Conservation (phyloP, 306 rosid species). For the Sphenostylis stenocarpa region DNA sequence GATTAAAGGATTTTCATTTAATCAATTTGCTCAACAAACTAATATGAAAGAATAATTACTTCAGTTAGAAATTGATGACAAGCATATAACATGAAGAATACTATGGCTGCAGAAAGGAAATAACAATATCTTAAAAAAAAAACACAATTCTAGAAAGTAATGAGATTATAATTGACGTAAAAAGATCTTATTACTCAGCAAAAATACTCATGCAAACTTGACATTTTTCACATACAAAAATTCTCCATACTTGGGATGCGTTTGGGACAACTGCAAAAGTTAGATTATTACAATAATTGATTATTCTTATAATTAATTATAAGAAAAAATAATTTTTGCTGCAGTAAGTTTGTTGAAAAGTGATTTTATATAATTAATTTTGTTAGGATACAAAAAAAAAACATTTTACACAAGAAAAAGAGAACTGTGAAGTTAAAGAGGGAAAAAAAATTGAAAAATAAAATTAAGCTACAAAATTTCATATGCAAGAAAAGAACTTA, state of each 20-base stretch:
- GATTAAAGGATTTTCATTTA: slow-evolving; percentile 15
- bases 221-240: not conserved
- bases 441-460: not conserved
- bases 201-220: not conserved
- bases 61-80: slow-evolving; percentile 6
- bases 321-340: not conserved
- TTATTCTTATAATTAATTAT: too few species aligned
- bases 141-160: not conserved
- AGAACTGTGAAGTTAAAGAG: not conserved
- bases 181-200: not conserved
- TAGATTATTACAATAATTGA: too few species aligned
- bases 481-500: not conserved
- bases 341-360: not conserved
- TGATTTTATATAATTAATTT: too few species aligned
- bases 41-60: slow-evolving; percentile 1
- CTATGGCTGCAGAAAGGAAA: not conserved
- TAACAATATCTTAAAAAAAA: not conserved
- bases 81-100: slow-evolving; percentile 2
- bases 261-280: not conserved
- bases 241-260: not conserved
- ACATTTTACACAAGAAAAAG: not conserved
- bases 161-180: slow-evolving; percentile 1
- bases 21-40: slow-evolving; percentile 19
- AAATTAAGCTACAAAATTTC: not conserved
- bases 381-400: too few species aligned